Base-by-base conservation (phyloP, 73 alveolate genomes). In the Paramecium caudatum region DNA sequence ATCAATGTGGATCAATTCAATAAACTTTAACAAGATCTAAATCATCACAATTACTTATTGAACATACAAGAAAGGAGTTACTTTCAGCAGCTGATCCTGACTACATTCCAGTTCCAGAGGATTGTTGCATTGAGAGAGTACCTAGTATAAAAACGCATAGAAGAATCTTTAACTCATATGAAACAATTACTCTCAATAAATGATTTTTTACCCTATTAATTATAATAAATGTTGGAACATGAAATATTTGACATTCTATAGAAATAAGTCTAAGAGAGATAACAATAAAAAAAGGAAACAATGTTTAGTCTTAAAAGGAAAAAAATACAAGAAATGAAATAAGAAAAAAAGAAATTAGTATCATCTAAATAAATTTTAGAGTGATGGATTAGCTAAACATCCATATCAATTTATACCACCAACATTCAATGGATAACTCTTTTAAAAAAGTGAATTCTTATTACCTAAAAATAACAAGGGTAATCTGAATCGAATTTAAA, bases 301-400 rank as follows among this genome's bases (percentile, higher is more conserved):
- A 55, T 55, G 80, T 23, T 55, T 23, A 32, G 39, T 25, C 83
- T 65, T 25, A 65, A 65, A 21, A 65, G 34, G 34, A 32, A 65
- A 65, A 65, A 36, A 65, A 65, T 65, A 33, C 33, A 46, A 4
- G 83, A 65, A 6, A 33, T 65, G 2, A 33, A 65, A 33, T 30
- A 65, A 32, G 50, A 65, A 36, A 65, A 65, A 65, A 65, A 65
- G 39, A 65, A 65, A 65, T 21, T 65, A 25, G 47, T 65, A 65
- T 65, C 27, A 30, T 65, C 17, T 30, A 65, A 33, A 25, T 36
- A 32, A 65, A 36, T 65, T 32, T 65, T 65, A 65, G 83, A 65
- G 48, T 65, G 83, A 65, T 65, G 83, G 83, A 32, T 27, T 65
- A 32, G 83, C 32, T 65, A 33, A 65, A 33, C 83, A 65, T 65